Evolutionary conservation across 2,329 filamentous ascomycete genomes (phyloP).

Genomic region (Rhinocladiella similis): DNA sequence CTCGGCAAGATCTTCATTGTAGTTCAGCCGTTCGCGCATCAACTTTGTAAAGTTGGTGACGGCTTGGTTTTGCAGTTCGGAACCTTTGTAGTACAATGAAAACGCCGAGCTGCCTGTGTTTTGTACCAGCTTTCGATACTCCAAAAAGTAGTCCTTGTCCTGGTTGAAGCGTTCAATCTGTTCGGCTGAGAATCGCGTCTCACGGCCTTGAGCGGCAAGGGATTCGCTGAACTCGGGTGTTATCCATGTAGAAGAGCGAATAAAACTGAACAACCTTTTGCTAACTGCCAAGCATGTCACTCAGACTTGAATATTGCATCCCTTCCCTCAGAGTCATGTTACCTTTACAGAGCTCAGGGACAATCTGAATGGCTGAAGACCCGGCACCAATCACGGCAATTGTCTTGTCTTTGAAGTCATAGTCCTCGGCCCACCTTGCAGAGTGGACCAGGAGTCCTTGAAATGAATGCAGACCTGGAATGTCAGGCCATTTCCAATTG

Average conservation of each 20-base stretch:
- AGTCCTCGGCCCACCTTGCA: conserved; percentile 45
- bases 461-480: conserved; percentile 32
- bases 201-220: conserved; percentile 10
- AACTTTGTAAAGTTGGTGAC: conserved; percentile 8
- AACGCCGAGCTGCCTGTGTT: conserved; percentile 40
- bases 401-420: conserved; percentile 40
- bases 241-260: conserved; percentile 24
- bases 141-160: conserved; percentile 25
- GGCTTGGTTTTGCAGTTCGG: conserved; percentile 23
- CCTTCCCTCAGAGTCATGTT: too few species aligned
- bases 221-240: conserved; percentile 14
- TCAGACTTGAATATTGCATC: too few species aligned
- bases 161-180: conserved; percentile 23
- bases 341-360: conserved; percentile 44
- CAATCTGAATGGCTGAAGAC: conserved; percentile 44
- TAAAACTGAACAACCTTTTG: conserved; percentile 32
- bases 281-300: background rate
- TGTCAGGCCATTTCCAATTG: conserved; percentile 34
- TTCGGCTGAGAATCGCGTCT: conserved; percentile 8
- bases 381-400: conserved; percentile 48
- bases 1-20: conserved; percentile 32
- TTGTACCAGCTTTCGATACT: conserved; percentile 35
- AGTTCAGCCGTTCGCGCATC: conserved; percentile 27
- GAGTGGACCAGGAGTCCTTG: conserved; percentile 32
- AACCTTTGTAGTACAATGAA: conserved; percentile 37